These are phyloP conservation scores for Hypoxylon sp. DNA, from an alignment of 2,329 filamentous ascomycete genomes.

Conservation along the genomic window DNA sequence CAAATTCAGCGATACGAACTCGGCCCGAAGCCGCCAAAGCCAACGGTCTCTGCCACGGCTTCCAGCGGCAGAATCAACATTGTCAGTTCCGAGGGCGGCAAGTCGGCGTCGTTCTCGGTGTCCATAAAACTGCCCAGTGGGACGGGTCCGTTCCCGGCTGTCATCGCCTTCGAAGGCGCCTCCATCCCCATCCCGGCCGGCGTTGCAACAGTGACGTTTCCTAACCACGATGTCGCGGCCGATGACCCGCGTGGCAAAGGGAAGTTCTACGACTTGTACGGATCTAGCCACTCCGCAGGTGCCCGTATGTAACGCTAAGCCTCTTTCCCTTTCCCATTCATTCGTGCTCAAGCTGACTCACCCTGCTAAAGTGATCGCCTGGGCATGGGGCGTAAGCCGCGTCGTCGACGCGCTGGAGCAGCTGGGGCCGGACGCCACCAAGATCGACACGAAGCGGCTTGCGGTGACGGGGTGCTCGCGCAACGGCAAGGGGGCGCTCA, in stretches of 20 bases:
- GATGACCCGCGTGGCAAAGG: conserved; percentile 63
- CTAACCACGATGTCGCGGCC: conserved; percentile 65
- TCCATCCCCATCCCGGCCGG: conserved; percentile 63
- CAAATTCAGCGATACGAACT: conserved; percentile 59
- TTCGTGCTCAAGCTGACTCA: too few relatives aligned
- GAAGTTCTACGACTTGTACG: conserved; percentile 66
- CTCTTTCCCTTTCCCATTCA: too few relatives aligned
- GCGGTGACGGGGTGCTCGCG: conserved; percentile 67
- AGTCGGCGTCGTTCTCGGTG: conserved; percentile 54
- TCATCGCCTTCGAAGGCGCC: conserved; percentile 63
- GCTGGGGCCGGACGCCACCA: conserved; percentile 52
- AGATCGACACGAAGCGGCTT: conserved; percentile 56
- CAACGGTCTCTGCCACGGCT: conserved; percentile 55
- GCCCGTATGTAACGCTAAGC: conserved; percentile 46
- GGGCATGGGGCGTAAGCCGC: conserved; percentile 66
- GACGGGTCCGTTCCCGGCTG: conserved; percentile 61
- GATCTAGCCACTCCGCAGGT: conserved; percentile 61
- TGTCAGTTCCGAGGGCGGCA: conserved; percentile 54
- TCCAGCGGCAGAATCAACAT: conserved; percentile 57
- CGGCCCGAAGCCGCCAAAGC: conserved; percentile 56
- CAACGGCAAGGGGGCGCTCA: conserved; percentile 66
- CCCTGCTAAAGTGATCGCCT: conserved; percentile 57
- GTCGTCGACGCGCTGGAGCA: conserved; percentile 64
- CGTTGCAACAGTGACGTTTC: conserved; percentile 65
- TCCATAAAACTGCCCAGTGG: conserved; percentile 53